These are phyloP conservation scores for Letharia columbiana DNA, from an alignment of 495 filamentous ascomycete species.

Conservation along the genomic window DNA sequence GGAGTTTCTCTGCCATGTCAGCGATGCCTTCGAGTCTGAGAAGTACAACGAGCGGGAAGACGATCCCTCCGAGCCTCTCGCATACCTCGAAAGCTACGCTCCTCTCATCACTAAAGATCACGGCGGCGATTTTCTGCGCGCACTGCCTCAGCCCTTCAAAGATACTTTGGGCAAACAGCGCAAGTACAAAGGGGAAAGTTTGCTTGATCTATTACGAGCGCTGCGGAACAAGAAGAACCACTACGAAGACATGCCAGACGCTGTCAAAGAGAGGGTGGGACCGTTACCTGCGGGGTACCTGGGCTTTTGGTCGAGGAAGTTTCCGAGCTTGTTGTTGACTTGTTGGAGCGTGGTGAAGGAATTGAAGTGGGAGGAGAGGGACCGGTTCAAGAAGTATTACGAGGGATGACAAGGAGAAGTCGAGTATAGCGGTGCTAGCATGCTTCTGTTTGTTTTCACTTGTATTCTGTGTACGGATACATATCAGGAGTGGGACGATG, in stretches of 20 bases:
- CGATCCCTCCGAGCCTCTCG: slow-evolving; percentile 58
- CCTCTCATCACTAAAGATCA: slow-evolving; percentile 45
- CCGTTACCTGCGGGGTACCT: slow-evolving; percentile 77
- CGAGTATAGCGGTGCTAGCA: background rate
- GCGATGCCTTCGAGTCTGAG: slow-evolving; percentile 81
- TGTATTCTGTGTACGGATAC: no score
- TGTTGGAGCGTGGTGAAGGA: slow-evolving; percentile 68
- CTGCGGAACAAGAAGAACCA: slow-evolving; percentile 94
- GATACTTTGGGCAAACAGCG: slow-evolving; percentile 87
- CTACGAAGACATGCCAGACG: slow-evolving; percentile 80
- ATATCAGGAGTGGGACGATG: background rate
- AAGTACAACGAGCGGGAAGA: slow-evolving; percentile 57
- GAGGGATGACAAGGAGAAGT: background rate
- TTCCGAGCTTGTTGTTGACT: slow-evolving; percentile 73
- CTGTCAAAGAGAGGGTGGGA: slow-evolving; percentile 72
- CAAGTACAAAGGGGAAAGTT: slow-evolving; percentile 76
- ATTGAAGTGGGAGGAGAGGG: slow-evolving; percentile 52
- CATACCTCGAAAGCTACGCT: slow-evolving; percentile 52
- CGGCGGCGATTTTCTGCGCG: slow-evolving; percentile 62
- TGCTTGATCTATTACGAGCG: slow-evolving; percentile 82
- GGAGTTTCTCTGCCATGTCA: slow-evolving; percentile 83
- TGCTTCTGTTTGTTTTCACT: no score
- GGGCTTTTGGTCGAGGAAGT: slow-evolving; percentile 71
- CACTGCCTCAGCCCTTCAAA: slow-evolving; percentile 69
- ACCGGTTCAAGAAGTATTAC: slow-evolving; percentile 73